Percentiles rank a stretch among this genome's conserved stretches.
These are phyloP conservation scores for Ceratobasidium sp. DNA, from an alignment of 1,284 basidiomycete genomes.

Conservation along the genomic window DNA sequence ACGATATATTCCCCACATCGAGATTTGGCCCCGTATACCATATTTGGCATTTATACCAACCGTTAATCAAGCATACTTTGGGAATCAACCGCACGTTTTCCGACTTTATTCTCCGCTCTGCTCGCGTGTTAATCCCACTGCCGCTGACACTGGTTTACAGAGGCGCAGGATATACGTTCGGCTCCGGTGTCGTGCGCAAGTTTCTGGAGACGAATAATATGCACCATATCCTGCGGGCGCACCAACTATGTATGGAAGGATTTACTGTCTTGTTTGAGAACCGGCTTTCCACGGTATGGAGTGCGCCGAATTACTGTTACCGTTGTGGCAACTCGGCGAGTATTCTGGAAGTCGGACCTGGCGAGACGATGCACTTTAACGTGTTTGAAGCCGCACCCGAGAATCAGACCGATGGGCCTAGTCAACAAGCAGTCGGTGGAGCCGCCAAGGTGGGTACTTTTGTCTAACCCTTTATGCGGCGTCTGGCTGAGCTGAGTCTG, in stretches of 20 bases:
- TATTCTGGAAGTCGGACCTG: conserved; percentile 95
- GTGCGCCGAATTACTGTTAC: conserved; percentile 98
- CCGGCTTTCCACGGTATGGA: conserved; percentile 97
- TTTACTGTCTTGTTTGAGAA: conserved; percentile 95
- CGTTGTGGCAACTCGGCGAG: conserved; percentile 97
- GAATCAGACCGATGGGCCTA: conserved; percentile 87
- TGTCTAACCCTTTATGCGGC: not conserved
- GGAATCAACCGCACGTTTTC: not conserved
- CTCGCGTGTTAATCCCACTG: not conserved
- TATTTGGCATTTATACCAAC: too few species aligned
- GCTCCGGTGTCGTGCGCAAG: conserved; percentile 97
- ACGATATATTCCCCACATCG: too few species aligned
- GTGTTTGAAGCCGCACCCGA: conserved; percentile 99
- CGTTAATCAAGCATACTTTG: not conserved
- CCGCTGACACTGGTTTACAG: conserved; percentile 54
- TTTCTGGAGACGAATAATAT: conserved; percentile 94
- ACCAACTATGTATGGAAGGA: conserved; percentile 99
- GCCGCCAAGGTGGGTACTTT: conserved; percentile 50
- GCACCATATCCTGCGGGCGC: conserved; percentile 96
- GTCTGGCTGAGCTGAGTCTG: not conserved
- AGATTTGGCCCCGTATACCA: too few species aligned
- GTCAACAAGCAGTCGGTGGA: conserved; percentile 71
- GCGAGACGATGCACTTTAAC: conserved; percentile 90
- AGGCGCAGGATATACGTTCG: conserved; percentile 98
- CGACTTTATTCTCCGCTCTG: not conserved